A percentile compares a stretch with the other conserved stretches of the same genome.
These are phyloP conservation scores for Claviceps africana DNA, from an alignment of 2,329 filamentous ascomycete species.

Conservation along the genomic window DNA sequence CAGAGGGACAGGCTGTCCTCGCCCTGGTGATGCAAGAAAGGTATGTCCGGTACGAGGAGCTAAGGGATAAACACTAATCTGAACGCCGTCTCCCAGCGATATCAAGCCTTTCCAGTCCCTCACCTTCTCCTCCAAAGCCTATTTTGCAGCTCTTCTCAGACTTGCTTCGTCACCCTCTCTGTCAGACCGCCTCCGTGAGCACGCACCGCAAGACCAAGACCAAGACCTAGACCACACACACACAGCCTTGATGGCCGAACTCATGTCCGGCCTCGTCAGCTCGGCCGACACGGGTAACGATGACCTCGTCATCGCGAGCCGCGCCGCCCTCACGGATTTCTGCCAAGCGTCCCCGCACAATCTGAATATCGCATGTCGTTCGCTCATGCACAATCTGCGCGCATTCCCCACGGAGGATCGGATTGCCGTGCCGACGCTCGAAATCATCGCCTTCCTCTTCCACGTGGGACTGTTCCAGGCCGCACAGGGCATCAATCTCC, in stretches of 20 bases:
- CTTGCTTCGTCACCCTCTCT: slow-evolving; percentile 27
- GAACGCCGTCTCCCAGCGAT: slow-evolving; percentile 18
- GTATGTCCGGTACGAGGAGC: slow-evolving; percentile 23
- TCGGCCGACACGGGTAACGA: slow-evolving; percentile 70
- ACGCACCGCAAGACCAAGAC: slow-evolving; percentile 16
- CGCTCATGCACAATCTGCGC: slow-evolving; percentile 41
- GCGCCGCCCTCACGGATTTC: slow-evolving; percentile 47
- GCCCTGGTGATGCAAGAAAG: slow-evolving; percentile 27
- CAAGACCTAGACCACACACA: slow-evolving; percentile 6
- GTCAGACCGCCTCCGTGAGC: slow-evolving; percentile 21
- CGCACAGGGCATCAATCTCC: slow-evolving; percentile 27
- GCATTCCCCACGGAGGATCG: slow-evolving; percentile 48
- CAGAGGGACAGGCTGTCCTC: slow-evolving; percentile 45
- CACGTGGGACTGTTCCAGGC: slow-evolving; percentile 40
- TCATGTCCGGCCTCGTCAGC: slow-evolving; percentile 55
- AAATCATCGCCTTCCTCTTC: slow-evolving; percentile 64
- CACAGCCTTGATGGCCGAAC: slow-evolving; percentile 30
- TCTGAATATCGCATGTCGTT: slow-evolving; percentile 31
- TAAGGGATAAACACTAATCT: neutral
- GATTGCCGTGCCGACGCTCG: slow-evolving; percentile 59
- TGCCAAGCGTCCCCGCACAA: slow-evolving; percentile 28
- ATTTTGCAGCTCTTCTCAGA: slow-evolving; percentile 41
- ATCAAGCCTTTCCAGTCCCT: slow-evolving; percentile 21
- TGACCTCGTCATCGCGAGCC: slow-evolving; percentile 54
- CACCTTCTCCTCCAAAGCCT: slow-evolving; percentile 43